Evolutionary conservation across 345 rosid genomes (phyloP).

Genomic region (Conringia planisiliqua): DNA sequence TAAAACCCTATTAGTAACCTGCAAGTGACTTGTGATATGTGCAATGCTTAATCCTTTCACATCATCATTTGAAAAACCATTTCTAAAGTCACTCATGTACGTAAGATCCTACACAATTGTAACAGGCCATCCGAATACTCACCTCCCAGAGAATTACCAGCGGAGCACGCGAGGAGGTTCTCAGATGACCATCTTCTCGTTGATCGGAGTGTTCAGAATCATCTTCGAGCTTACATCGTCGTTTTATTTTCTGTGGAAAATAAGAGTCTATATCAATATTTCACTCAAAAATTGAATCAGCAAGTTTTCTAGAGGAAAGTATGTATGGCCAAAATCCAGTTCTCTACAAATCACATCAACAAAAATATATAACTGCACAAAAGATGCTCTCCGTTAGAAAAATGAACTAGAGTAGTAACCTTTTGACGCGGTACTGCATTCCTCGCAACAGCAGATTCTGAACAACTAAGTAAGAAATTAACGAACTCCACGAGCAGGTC

Average conservation of each 20-base stretch:
- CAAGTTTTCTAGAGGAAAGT: constrained; percentile 48
- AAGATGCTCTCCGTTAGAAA: constrained; percentile 4
- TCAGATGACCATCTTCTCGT: constrained; percentile 65
- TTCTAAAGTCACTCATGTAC: no score
- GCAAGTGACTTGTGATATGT: no score
- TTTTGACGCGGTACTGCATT: constrained; percentile 53
- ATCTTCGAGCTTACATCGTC: constrained; percentile 40
- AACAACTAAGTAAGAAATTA: constrained; percentile 74
- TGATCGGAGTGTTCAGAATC: constrained; percentile 57
- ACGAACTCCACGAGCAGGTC: constrained; percentile 84
- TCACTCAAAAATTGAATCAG: constrained; percentile 52
- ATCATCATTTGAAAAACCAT: no score
- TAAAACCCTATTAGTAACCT: no score
- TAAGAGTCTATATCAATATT: constrained; percentile 48
- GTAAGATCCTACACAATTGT: not conserved
- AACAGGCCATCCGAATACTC: constrained; percentile 36
- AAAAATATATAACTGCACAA: not conserved
- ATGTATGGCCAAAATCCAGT: constrained; percentile 23
- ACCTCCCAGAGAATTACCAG: constrained; percentile 66
- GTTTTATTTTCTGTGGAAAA: constrained; percentile 56
- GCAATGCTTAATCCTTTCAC: no score
- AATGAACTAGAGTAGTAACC: constrained; percentile 44
- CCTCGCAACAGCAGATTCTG: constrained; percentile 44
- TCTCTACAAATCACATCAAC: not conserved
- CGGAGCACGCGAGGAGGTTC: constrained; percentile 47